Conservation (phyloP, 495 filamentous ascomycete species). For the Neurospora sp. region DNA sequence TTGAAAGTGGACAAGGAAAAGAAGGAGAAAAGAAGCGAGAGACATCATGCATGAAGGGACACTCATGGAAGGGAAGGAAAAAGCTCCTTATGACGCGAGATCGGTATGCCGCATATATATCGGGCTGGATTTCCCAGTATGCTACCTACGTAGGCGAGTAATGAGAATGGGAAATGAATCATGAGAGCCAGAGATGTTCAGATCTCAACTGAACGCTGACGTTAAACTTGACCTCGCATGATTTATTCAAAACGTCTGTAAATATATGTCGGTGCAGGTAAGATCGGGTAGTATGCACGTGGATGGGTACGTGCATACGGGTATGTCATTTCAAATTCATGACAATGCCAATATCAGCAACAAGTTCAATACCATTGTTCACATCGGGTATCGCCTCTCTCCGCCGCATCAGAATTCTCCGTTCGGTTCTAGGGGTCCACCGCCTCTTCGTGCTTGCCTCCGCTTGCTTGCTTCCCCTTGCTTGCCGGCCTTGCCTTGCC, state of each 20-base stretch:
- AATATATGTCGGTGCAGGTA: neutral
- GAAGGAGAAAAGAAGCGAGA: too few species aligned
- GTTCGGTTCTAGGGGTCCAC: neutral
- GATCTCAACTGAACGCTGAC: neutral
- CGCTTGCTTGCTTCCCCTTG: neutral
- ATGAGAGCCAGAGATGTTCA: neutral
- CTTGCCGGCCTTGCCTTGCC: neutral
- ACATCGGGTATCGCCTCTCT: neutral
- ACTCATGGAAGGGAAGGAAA: neutral
- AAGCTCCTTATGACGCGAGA: neutral
- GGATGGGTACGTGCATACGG: neutral
- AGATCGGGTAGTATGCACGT: neutral
- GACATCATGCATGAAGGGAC: neutral
- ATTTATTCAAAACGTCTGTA: neutral
- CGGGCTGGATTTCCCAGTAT: neutral
- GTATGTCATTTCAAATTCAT: neutral
- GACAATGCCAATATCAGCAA: neutral
- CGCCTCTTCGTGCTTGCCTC: neutral
- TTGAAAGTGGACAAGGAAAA: too few species aligned
- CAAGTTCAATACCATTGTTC: neutral
- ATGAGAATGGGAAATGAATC: neutral
- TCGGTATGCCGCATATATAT: neutral
- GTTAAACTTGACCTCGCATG: neutral
- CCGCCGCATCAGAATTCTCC: neutral
- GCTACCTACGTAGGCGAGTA: neutral